Evolutionary conservation across 331 rosid genomes (phyloP).

Genomic region (Quercus phellos): DNA sequence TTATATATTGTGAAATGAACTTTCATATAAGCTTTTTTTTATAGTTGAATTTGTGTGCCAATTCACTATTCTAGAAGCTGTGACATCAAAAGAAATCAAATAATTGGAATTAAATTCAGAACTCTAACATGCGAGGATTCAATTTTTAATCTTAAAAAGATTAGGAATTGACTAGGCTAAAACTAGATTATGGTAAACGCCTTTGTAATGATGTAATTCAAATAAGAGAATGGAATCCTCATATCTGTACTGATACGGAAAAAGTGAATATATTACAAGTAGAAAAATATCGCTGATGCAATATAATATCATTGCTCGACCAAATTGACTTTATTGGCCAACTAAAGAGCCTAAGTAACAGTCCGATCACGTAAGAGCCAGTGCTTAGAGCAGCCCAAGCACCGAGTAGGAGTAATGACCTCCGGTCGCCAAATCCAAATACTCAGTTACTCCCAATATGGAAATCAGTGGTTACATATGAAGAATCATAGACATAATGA

Average conservation of each 20-base stretch:
- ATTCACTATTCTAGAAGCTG: constrained; percentile 26
- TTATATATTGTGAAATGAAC: neutral
- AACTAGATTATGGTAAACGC: neutral
- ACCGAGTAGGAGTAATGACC: no score
- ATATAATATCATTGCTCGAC: no score
- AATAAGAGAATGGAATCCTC: neutral
- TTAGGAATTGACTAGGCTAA: neutral
- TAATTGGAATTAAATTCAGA: neutral
- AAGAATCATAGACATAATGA: no score
- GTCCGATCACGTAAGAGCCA: no score
- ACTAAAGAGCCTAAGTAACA: no score
- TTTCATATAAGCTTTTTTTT: neutral
- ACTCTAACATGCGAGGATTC: neutral
- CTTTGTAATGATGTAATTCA: neutral
- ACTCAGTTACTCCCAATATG: no score
- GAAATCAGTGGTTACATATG: no score
- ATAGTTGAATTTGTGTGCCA: neutral
- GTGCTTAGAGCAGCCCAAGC: no score
- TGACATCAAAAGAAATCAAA: constrained; percentile 1
- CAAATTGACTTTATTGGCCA: no score
- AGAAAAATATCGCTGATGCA: no score
- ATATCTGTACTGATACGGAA: neutral
- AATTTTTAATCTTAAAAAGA: neutral
- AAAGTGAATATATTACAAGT: no score
- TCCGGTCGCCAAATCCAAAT: no score